Base-by-base conservation (phyloP, 2,329 filamentous ascomycete species). In the Sarocladium brachiariae region DNA sequence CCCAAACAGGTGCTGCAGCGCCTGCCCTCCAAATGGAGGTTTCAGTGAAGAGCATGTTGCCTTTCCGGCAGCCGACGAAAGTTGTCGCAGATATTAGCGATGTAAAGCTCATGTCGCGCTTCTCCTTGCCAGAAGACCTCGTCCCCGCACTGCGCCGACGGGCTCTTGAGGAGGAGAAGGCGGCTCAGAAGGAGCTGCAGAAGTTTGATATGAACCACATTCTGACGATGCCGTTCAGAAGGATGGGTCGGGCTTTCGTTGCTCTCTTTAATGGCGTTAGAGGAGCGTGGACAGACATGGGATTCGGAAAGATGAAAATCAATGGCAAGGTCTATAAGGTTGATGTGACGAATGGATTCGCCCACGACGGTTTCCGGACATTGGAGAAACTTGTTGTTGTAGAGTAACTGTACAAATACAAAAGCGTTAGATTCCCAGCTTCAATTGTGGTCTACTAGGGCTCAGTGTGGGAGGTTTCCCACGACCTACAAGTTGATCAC, bases 141-240 rank as follows among this genome's bases (percentile, higher is more conserved):
- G 64, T 71, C 19, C 68, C 67, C 3, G 63, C 65, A 50, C 56
- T 68, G 35, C 59, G 56, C 51, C 60, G 64, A 1, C 50, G 65
- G 55, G 61, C 62, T 10, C 14, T 19, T 8, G 51, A 51, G 43
- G 13, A 30, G 23, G 64, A 66, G 19, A 68, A 72, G 56, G 65
- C 71, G 53, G 62, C 62, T 51, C 59, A 64, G 49, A 65, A 67
- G 52, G 66, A 65, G 50, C 64, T 67, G 53, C 67, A 67, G 51
- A 70, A 78, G 60, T 76, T 78, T 54, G 74, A 81, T 62, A 71
- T 73, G 65, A 67, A 72, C 50, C 76, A 81, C 58, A 61, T 81
- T 33, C 66, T 83, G 66, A 81, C 77, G 9, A 70, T 74, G 60
- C 79, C 79, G 16, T 80, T 84, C 56, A 70, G 80, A 18, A 72